Conservation (phyloP, 2,329 filamentous ascomycete species). For the Ceratocystis eucalypticola region DNA sequence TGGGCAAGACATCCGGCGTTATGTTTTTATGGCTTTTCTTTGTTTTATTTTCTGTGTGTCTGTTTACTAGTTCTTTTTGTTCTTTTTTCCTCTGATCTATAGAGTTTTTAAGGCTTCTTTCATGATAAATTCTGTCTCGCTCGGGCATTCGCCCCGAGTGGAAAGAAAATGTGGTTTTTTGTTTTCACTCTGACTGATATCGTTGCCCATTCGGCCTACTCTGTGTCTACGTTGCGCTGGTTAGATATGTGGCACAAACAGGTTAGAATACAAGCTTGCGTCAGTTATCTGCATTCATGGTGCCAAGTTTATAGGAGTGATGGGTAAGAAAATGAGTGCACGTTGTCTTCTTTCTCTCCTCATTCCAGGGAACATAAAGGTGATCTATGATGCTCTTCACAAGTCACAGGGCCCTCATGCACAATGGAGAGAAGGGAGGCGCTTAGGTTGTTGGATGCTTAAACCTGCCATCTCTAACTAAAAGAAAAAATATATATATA, state of each 20-base stretch:
- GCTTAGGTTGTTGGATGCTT: no score
- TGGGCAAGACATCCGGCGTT: slow-evolving; percentile 11
- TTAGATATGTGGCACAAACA: not conserved
- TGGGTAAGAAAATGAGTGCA: no score
- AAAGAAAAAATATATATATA: no score
- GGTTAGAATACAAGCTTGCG: not conserved
- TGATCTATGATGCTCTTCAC: no score
- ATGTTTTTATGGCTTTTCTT: slow-evolving; percentile 12
- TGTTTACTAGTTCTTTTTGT: not conserved
- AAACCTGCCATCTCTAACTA: no score
- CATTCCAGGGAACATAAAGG: no score
- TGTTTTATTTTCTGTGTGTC: slow-evolving; percentile 2
- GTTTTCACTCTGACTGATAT: not conserved
- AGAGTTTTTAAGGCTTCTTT: slow-evolving; percentile 7
- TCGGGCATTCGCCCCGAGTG: not conserved
- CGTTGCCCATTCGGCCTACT: not conserved
- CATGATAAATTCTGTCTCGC: not conserved
- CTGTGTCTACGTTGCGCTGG: not conserved
- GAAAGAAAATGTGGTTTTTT: not conserved
- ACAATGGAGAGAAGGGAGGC: no score
- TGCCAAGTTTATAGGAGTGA: no score
- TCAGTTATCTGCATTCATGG: no score
- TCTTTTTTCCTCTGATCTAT: slow-evolving; percentile 8
- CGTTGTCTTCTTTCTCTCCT: no score
- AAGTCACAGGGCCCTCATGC: no score